phyloP scores from a whole-genome alignment of 164 flowering plant species.

The Magnolia kwangsiensis region DNA sequence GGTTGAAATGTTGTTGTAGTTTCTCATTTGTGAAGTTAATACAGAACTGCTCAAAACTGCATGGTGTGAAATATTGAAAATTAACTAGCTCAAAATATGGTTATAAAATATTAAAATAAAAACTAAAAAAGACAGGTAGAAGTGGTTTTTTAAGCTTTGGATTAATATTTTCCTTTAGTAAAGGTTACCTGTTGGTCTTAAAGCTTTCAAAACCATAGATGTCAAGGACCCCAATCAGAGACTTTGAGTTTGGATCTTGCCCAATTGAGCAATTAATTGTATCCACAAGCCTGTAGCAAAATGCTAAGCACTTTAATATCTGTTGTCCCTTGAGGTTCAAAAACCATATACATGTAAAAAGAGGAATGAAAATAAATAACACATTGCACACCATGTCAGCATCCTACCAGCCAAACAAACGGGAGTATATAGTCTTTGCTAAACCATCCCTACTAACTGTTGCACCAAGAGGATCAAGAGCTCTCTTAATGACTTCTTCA shows the following conservation, averaged over 20 bases:
- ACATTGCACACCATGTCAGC: not conserved
- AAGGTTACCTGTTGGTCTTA: slow-evolving; percentile 68
- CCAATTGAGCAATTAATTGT: slow-evolving; percentile 89
- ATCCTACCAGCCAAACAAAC: slow-evolving; percentile 78
- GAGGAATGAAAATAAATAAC: not conserved
- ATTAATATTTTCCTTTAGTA: not conserved
- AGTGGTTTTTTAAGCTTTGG: not conserved
- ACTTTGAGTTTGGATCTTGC: slow-evolving; percentile 76
- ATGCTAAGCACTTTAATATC: not conserved
- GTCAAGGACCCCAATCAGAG: slow-evolving; percentile 90
- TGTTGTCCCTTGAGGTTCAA: not conserved
- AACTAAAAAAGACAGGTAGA: not conserved
- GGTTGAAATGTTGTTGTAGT: slow-evolving; percentile 98
- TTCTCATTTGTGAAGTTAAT: slow-evolving; percentile 94
- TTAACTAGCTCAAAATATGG: not conserved
- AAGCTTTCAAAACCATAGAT: slow-evolving; percentile 98
- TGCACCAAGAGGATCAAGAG: slow-evolving; percentile 81
- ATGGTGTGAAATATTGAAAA: slow-evolving; percentile 11
- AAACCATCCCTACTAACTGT: slow-evolving; percentile 82
- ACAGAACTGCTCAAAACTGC: slow-evolving; percentile 97
- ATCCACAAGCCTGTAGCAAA: slow-evolving; percentile 69
- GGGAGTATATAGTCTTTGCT: slow-evolving; percentile 90
- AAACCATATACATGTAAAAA: not conserved
- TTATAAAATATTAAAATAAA: not conserved
- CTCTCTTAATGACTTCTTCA: slow-evolving; percentile 84